A percentile compares a stretch with the other conserved stretches of the same genome.
Evolutionary conservation across 805 yeast species (phyloP).

Genomic region (Wickerhamiella bombiphila): DNA sequence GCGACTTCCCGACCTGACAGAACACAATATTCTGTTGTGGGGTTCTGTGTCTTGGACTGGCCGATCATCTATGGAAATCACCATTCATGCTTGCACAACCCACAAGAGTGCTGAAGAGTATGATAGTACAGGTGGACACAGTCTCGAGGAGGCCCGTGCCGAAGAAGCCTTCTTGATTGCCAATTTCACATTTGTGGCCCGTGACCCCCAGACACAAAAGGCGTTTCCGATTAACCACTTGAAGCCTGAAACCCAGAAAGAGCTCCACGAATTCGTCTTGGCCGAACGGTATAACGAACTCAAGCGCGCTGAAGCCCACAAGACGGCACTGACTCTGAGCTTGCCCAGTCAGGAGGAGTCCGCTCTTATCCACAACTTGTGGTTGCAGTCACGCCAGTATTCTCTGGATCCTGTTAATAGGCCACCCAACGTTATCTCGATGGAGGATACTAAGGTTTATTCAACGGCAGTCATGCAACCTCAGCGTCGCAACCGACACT

Average conservation of each 20-base stretch:
- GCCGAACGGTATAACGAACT: slow-evolving; percentile 84
- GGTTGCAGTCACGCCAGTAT: slow-evolving; percentile 31
- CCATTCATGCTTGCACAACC: slow-evolving; percentile 74
- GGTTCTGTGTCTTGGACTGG: slow-evolving; percentile 96
- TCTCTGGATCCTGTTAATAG: slow-evolving; percentile 19
- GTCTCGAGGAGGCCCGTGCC: slow-evolving; percentile 39
- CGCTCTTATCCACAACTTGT: slow-evolving; percentile 59
- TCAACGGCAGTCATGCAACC: slow-evolving; percentile 91
- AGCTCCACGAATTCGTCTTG: slow-evolving; percentile 70
- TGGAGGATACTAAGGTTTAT: slow-evolving; percentile 56
- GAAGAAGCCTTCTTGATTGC: slow-evolving; percentile 73
- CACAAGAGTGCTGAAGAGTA: slow-evolving; percentile 3
- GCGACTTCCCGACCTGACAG: slow-evolving; percentile 62
- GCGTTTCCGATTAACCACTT: slow-evolving; percentile 75
- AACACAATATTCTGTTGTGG: slow-evolving; percentile 64
- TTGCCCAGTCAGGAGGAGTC: slow-evolving; percentile 64
- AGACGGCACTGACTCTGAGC: slow-evolving; percentile 47
- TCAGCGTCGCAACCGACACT: slow-evolving; percentile 87
- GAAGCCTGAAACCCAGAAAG: slow-evolving; percentile 57
- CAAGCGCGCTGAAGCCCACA: slow-evolving; percentile 63
- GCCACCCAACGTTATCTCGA: slow-evolving; percentile 42
- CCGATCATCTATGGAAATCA: slow-evolving; percentile 85
- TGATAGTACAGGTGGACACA: slow-evolving; percentile 32
- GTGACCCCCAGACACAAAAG: slow-evolving; percentile 84
- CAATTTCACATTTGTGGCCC: slow-evolving; percentile 87